Evolutionary conservation across 768 basidiomycete species (phyloP), one percentile per base, ranked within the genome.

Genomic region (Ramaria rubella): DNA sequence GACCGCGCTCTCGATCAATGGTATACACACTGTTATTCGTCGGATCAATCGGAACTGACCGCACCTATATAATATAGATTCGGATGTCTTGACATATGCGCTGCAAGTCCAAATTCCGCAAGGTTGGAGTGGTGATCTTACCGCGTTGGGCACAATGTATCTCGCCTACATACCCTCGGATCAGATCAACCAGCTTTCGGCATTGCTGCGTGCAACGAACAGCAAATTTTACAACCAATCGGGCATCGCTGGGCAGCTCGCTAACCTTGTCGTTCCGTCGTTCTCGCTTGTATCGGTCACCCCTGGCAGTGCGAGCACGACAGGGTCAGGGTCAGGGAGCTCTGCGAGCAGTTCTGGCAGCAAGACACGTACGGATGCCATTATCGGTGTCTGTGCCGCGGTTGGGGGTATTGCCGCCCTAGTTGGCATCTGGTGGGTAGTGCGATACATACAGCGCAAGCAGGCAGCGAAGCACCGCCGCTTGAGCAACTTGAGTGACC

Each of bases 301-400:
- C 24, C 31, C 60, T 15, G 58, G 53, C 11, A 60, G 54, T 15
- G 49, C 46, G 2, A 23, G 19, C 21, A 51, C 69, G 17, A 60
- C 62, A 9, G 63, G 60, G 19, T 60, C 57, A 21, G 64, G 62
- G 14, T 29, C 53, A 26, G 26, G 55, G 27, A 60, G 63, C 30
- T 52, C 59, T 11, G 49, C 52, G 14, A 61, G 63, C 29, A 62
- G 58, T 14, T 55, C 44, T 4, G 62, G 67, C 1, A 70, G 63
- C 27, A 68, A 66, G 24, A 68, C 73, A 15, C 65, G 90, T 12
- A 80, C 87, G 64, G 83, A 94, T 61, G 90, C 90, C 24, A 93
- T 95, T 66, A 94, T 96, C 59, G 94, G 94, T 21, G 91, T 95
- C 3, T 88, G 92, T 60, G 83, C 80, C 38, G 83, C 87, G 2